Percentiles rank a stretch among this genome's conserved stretches.
Conservation (phyloP, 1,284 basidiomycete genomes). For the Cronartium quercuum region DNA sequence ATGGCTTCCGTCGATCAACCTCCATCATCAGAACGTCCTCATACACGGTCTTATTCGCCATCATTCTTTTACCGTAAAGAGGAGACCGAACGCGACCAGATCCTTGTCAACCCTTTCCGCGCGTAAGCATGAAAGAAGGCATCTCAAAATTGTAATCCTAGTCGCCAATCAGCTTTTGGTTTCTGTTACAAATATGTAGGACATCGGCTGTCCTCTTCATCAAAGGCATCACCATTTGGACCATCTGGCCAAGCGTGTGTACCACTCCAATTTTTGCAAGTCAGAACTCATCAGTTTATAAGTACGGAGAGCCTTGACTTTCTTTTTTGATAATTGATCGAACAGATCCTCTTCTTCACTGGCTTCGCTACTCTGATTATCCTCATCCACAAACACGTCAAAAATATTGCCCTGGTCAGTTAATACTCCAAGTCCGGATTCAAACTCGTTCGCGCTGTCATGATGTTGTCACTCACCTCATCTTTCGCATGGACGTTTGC, state of each 20-base stretch:
- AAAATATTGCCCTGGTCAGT: constrained; percentile 4
- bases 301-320: neutral
- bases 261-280: neutral
- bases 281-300: neutral
- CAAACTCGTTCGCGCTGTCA: neutral
- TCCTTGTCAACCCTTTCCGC: neutral
- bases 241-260: constrained; percentile 19
- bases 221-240: constrained; percentile 26
- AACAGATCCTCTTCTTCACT: constrained; percentile 15
- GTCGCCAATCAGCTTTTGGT: neutral
- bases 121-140: neutral
- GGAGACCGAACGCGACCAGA: neutral
- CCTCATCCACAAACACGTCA: constrained; percentile 4
- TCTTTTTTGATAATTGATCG: neutral
- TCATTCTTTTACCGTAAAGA: neutral
- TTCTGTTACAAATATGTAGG: neutral
- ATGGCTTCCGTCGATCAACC: neutral
- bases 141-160: neutral
- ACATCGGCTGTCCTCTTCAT: constrained; percentile 28
- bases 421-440: neutral
- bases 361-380: constrained; percentile 8
- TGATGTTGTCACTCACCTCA: neutral
- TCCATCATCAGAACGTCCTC: neutral
- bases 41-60: neutral
- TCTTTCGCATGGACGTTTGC: neutral